Percentiles rank a stretch among this genome's conserved stretches.
These are phyloP conservation scores for Apiospora pterosperma DNA, from an alignment of 2,329 filamentous ascomycete species.

Conservation along the genomic window DNA sequence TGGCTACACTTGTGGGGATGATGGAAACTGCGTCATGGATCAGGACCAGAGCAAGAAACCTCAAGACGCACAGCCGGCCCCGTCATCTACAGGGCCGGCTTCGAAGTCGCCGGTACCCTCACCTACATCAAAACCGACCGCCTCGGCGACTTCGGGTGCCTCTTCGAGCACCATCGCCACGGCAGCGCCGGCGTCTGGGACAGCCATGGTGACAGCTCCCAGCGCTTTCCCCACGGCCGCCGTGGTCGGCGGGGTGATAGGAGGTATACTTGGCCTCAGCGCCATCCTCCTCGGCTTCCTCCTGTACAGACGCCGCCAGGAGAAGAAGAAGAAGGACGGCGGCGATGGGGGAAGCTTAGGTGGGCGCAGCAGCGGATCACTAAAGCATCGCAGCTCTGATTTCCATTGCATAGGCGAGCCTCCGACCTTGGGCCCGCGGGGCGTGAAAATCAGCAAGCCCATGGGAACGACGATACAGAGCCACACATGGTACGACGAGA, in stretches of 20 bases:
- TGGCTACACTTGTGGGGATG: slow-evolving; percentile 61
- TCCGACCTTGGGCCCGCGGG: not conserved
- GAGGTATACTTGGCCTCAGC: not conserved
- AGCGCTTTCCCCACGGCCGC: slow-evolving; percentile 24
- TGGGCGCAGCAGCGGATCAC: not conserved
- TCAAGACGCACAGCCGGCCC: slow-evolving; percentile 7
- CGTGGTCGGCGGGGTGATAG: slow-evolving; percentile 18
- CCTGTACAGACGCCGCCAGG: not conserved
- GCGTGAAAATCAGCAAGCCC: not conserved
- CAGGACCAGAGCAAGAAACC: slow-evolving; percentile 43
- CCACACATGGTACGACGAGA: not conserved
- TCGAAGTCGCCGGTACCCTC: slow-evolving; percentile 2
- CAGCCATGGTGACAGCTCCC: slow-evolving; percentile 10
- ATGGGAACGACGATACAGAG: not conserved
- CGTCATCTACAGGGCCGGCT: slow-evolving; percentile 3
- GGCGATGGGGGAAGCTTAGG: not conserved
- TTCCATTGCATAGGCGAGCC: slow-evolving; percentile 1
- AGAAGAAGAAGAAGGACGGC: not conserved
- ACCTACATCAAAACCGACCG: not conserved
- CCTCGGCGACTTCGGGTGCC: slow-evolving; percentile 5
- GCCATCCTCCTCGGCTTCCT: not conserved
- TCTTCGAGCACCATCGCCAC: slow-evolving; percentile 12
- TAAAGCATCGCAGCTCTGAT: not conserved
- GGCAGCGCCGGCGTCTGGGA: slow-evolving; percentile 13
- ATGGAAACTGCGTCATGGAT: slow-evolving; percentile 48